A percentile compares a stretch with the other conserved stretches of the same genome.
Evolutionary conservation across 768 basidiomycete genomes (phyloP).

Genomic region (Suillus spraguei): DNA sequence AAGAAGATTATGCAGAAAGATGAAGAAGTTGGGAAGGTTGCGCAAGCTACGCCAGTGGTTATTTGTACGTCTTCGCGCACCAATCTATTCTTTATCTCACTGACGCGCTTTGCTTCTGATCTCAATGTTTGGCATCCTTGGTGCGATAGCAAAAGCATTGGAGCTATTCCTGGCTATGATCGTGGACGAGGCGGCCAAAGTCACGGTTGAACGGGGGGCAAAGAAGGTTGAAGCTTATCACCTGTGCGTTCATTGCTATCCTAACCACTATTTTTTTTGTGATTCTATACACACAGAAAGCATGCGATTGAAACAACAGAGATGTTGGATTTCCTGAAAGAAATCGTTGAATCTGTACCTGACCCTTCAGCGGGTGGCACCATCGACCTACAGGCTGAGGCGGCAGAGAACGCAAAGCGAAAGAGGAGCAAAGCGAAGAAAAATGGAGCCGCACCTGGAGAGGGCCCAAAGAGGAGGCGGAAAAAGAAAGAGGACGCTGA

Average conservation of each 20-base stretch:
- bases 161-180: conserved; percentile 89
- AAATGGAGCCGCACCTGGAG: conserved; percentile 40
- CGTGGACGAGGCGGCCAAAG: conserved; percentile 79
- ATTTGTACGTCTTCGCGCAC: conserved; percentile 69
- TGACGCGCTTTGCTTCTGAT: conserved; percentile 7
- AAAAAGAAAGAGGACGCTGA: conserved; percentile 49
- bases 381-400: conserved; percentile 68
- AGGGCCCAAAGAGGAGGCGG: conserved; percentile 47
- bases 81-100: conserved; percentile 11
- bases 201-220: conserved; percentile 75
- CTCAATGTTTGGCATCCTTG: background rate
- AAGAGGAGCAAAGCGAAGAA: conserved; percentile 61
- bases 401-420: conserved; percentile 54
- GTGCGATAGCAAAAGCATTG: conserved; percentile 79
- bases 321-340: conserved; percentile 92
- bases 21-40: conserved; percentile 98
- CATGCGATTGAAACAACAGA: conserved; percentile 87
- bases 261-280: conserved; percentile 9
- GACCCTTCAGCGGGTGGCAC: conserved; percentile 88
- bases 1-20: conserved; percentile 99
- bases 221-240: conserved; percentile 94
- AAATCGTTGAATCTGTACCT: conserved; percentile 83
- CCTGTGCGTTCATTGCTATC: conserved; percentile 60
- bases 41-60: conserved; percentile 93
- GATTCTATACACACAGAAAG: conserved; percentile 57